These are phyloP conservation scores for Trichosanthes cucumerina DNA, from an alignment of 306 rosid genomes.

Conservation along the genomic window DNA sequence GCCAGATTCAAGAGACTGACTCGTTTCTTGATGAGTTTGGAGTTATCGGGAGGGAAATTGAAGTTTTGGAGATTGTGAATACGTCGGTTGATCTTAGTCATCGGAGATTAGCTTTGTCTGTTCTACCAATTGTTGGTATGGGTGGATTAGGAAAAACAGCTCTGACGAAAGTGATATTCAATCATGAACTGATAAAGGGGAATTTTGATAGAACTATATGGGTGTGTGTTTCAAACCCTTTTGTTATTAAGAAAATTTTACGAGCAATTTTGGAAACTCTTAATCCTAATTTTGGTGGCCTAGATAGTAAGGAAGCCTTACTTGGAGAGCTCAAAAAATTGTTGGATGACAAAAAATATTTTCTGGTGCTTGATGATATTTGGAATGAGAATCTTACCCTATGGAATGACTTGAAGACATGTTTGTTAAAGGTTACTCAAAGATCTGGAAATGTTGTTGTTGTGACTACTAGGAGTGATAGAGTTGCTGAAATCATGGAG, in stretches of 20 bases:
- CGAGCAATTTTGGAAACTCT: not conserved
- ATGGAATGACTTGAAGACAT: conserved; percentile 4
- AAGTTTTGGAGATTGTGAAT: not conserved
- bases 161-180: not conserved
- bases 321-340: not conserved
- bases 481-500: conserved; percentile 12
- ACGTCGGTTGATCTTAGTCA: not conserved
- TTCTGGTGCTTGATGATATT: conserved; percentile 20
- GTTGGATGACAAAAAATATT: conserved; percentile 7
- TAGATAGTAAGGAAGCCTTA: not conserved
- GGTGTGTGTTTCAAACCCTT: conserved; percentile 18
- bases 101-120: not conserved
- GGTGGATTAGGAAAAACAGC: conserved; percentile 20
- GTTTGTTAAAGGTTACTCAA: not conserved
- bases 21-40: not conserved
- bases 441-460: not conserved
- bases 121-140: conserved; percentile 17
- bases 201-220: conserved; percentile 9
- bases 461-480: conserved; percentile 8
- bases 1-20: not conserved
- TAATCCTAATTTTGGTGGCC: not conserved
- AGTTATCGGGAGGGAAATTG: not conserved
- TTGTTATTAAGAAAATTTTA: conserved; percentile 6
- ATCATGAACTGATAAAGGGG: not conserved
- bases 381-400: conserved; percentile 7